Evolutionary conservation across 176 grass and related monocot genomes (phyloP).

Genomic region (Alopecurus myosuroides): DNA sequence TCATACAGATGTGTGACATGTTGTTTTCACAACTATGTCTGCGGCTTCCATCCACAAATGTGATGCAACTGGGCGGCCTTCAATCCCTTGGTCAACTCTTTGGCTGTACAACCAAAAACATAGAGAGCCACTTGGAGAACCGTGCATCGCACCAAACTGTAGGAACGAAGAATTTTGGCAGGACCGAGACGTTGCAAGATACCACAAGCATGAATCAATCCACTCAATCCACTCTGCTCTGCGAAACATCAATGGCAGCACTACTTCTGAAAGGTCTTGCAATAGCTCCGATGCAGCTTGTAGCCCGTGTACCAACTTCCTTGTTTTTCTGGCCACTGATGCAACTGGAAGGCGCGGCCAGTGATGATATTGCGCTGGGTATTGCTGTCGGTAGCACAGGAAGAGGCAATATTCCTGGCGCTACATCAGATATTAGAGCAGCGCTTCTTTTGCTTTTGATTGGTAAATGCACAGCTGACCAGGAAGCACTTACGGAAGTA

Average conservation of each 20-base stretch:
- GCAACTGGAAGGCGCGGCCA: slow-evolving; percentile 93
- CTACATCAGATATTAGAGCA: slow-evolving; percentile 95
- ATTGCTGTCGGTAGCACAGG: slow-evolving; percentile 96
- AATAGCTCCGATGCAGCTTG: slow-evolving; percentile 88
- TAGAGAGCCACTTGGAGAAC: slow-evolving; percentile 37
- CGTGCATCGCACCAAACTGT: slow-evolving; percentile 39
- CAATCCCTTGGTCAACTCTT: slow-evolving; percentile 65
- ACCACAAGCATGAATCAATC: slow-evolving; percentile 32
- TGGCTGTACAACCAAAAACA: slow-evolving; percentile 53
- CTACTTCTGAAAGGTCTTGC: slow-evolving; percentile 82
- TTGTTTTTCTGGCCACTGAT: slow-evolving; percentile 96
- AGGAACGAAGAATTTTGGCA: slow-evolving; percentile 34
- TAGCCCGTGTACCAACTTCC: slow-evolving; percentile 83
- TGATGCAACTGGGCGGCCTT: slow-evolving; percentile 45
- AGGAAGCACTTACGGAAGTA: slow-evolving; percentile 82
- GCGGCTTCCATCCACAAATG: slow-evolving; percentile 54
- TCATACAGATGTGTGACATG: slow-evolving; percentile 90
- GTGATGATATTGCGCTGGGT: slow-evolving; percentile 96
- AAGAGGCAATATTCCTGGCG: slow-evolving; percentile 94
- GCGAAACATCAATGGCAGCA: slow-evolving; percentile 79
- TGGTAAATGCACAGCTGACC: slow-evolving; percentile 97
- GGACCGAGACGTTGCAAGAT: slow-evolving; percentile 47
- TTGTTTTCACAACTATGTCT: slow-evolving; percentile 93
- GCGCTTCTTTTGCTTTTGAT: slow-evolving; percentile 88
- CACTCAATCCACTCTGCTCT: slow-evolving; percentile 36